Evolutionary conservation across 306 rosid genomes (phyloP).

Genomic region (Psophocarpus tetragonolobus): DNA sequence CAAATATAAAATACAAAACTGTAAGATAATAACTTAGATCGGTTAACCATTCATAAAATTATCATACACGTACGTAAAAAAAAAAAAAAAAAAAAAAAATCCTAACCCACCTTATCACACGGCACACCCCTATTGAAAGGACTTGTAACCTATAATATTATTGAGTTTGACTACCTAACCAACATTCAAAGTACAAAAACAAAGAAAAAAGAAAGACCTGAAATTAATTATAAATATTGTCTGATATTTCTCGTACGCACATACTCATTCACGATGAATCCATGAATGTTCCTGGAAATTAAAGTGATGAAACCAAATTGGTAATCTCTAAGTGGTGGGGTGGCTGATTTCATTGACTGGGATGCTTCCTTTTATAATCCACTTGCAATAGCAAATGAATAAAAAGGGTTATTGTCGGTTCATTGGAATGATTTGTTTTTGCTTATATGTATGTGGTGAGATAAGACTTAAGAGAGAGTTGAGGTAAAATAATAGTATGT

Average conservation of each 20-base stretch:
- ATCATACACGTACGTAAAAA: no score
- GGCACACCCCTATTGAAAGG: not conserved
- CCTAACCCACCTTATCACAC: not conserved
- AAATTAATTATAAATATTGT: not conserved
- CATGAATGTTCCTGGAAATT: not conserved
- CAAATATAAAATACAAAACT: no score
- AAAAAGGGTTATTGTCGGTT: not conserved
- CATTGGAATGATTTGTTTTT: not conserved
- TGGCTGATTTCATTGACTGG: not conserved
- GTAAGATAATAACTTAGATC: no score
- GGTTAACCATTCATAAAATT: no score
- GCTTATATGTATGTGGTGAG: not conserved
- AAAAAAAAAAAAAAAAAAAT: no score
- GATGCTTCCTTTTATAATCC: not conserved
- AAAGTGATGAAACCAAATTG: not conserved
- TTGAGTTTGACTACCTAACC: not conserved
- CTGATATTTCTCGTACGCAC: not conserved
- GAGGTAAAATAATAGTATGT: not conserved
- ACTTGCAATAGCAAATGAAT: not conserved
- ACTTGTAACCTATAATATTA: no score
- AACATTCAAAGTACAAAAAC: not conserved
- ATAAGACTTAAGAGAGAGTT: not conserved
- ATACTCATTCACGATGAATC: conserved; percentile 10
- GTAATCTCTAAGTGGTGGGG: not conserved
- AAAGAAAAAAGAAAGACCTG: not conserved